Conservation (phyloP, 495 filamentous ascomycete species). For the Aspergillus coremiiformis region DNA sequence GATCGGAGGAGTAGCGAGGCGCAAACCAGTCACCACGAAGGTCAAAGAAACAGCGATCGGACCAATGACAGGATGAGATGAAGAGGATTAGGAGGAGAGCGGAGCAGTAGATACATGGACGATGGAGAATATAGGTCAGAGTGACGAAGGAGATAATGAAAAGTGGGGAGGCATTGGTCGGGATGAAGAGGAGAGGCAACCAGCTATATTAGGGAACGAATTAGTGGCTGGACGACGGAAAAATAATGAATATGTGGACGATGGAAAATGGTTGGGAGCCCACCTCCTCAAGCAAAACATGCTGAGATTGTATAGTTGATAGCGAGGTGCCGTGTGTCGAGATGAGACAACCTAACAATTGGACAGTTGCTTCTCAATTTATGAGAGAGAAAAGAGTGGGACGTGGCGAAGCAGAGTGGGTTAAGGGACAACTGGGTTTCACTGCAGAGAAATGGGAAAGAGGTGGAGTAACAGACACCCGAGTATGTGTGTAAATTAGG, state of each 20-base stretch:
- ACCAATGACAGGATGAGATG: constrained; percentile 84
- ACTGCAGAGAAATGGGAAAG: background rate
- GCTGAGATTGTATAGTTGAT: constrained; percentile 9
- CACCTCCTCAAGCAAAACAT: constrained; percentile 87
- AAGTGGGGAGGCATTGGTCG: constrained; percentile 68
- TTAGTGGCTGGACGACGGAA: background rate
- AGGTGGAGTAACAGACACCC: background rate
- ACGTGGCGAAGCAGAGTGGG: constrained; percentile 3
- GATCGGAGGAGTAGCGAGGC: constrained; percentile 43
- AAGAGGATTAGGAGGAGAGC: constrained; percentile 83
- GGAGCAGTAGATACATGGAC: constrained; percentile 87
- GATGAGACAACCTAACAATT: background rate
- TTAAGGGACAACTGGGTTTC: background rate
- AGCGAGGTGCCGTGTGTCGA: background rate
- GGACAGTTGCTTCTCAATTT: constrained; percentile 2
- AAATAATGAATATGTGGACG: too few relatives aligned
- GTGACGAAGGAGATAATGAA: constrained; percentile 89
- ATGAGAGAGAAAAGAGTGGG: background rate
- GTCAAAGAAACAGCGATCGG: constrained; percentile 83
- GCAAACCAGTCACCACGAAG: constrained; percentile 78
- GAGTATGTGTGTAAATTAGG: too few relatives aligned
- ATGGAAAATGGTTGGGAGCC: constrained; percentile 9
- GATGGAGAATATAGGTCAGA: constrained; percentile 82
- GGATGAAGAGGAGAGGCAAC: constrained; percentile 41
- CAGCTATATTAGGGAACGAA: constrained; percentile 47